Evolutionary conservation across 495 filamentous ascomycete species (phyloP).

Genomic region (Penicillium herquei): DNA sequence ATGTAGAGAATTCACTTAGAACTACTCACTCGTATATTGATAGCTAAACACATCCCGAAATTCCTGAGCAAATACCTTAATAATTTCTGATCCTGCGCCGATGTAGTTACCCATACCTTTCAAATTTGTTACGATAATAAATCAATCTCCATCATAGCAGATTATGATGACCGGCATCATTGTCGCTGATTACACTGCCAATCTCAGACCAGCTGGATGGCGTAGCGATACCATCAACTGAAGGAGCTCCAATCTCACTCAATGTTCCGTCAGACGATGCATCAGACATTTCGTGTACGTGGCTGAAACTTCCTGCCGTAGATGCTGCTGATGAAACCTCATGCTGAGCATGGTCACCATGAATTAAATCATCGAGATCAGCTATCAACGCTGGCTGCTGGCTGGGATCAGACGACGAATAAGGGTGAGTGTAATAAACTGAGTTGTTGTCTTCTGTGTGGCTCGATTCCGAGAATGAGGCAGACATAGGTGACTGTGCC

Average conservation of each 20-base stretch:
- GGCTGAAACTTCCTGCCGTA: slow-evolving; percentile 35
- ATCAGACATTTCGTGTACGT: slow-evolving; percentile 30
- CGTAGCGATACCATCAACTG: slow-evolving; percentile 54
- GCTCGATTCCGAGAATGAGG: slow-evolving; percentile 32
- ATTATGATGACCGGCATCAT: slow-evolving; percentile 37
- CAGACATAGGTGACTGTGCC: slow-evolving; percentile 14
- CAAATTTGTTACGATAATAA: background rate
- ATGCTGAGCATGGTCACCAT: slow-evolving; percentile 17
- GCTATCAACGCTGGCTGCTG: slow-evolving; percentile 17
- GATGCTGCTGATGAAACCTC: slow-evolving; percentile 38
- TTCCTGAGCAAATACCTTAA: background rate
- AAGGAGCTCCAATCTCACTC: slow-evolving; percentile 57
- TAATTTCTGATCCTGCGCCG: background rate
- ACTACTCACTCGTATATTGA: too few species aligned
- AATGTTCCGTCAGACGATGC: slow-evolving; percentile 55
- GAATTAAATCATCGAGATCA: slow-evolving; percentile 11
- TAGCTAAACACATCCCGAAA: too few species aligned
- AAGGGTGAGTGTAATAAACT: slow-evolving; percentile 36
- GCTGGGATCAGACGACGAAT: slow-evolving; percentile 29
- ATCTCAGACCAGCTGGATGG: slow-evolving; percentile 78
- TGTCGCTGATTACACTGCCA: slow-evolving; percentile 66
- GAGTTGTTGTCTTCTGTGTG: slow-evolving; percentile 32
- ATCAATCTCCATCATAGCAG: slow-evolving; percentile 6
- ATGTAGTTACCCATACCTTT: slow-evolving; percentile 1
- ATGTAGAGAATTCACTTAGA: too few species aligned